phyloP scores from a whole-genome alignment of 1,139 yeast genomes.

The Pichia sp. region DNA sequence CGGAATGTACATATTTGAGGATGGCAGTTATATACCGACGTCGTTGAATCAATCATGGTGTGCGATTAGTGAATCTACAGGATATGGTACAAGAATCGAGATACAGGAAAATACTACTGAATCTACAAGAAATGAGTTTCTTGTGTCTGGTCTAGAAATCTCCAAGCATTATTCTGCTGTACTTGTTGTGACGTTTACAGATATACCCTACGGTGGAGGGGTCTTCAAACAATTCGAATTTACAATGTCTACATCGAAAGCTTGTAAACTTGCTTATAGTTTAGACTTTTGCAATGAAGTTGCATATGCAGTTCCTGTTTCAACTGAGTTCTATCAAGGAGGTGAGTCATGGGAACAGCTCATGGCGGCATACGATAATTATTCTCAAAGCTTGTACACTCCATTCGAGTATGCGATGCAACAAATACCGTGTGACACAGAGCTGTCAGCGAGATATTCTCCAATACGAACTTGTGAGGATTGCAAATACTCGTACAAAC shows the following conservation, averaged over 20 bases:
- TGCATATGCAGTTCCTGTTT: constrained; percentile 83
- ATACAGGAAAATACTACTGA: constrained; percentile 23
- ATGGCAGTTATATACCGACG: constrained; percentile 38
- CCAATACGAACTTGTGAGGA: constrained; percentile 69
- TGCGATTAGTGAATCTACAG: constrained; percentile 47
- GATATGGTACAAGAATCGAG: constrained; percentile 31
- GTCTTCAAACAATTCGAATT: constrained; percentile 59
- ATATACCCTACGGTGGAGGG: constrained; percentile 54
- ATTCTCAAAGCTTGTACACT: constrained; percentile 51
- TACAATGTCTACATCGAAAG: constrained; percentile 49
- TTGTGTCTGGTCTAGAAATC: constrained; percentile 54
- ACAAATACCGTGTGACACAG: constrained; percentile 72
- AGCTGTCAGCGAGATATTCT: constrained; percentile 62
- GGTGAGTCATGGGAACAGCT: constrained; percentile 32
- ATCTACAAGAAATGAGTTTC: constrained; percentile 10
- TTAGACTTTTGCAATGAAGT: constrained; percentile 74
- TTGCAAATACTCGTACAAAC: constrained; percentile 67
- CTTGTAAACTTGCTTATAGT: constrained; percentile 72
- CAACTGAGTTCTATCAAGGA: constrained; percentile 28
- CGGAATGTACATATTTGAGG: constrained; percentile 46
- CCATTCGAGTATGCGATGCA: constrained; percentile 77
- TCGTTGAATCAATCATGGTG: constrained; percentile 63
- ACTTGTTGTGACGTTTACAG: constrained; percentile 48
- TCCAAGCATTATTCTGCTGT: constrained; percentile 66
- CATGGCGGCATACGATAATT: constrained; percentile 53